Evolutionary conservation across 495 filamentous ascomycete species (phyloP), one percentile per base, ranked within the genome.

Genomic region (Cenococcum geophilum): DNA sequence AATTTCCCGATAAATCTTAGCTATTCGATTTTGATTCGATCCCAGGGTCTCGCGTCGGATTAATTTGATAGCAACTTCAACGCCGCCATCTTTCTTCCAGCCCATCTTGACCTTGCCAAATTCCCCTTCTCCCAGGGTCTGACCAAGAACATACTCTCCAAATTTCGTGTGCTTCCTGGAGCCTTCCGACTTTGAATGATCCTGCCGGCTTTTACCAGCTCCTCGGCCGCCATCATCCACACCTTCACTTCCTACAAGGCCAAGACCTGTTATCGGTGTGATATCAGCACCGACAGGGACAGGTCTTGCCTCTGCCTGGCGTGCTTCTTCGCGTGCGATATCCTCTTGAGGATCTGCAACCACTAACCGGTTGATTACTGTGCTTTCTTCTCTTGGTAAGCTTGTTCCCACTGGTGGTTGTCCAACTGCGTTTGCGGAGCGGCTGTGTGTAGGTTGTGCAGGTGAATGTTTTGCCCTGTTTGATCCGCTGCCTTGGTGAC

Each of bases 21-120:
- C 89, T 52, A 99, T 76, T 37, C 93, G 83, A 55, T 83, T 87
- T 10, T 90, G 86, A 70, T 97, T 97, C 35, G 83, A 84, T 22
- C 89, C 91, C 32, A 99, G 78, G 12, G 84, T 85, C 68, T 97
- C 93, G 49, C 91, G 82, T 43, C 92, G 87, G 70, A 99, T 97
- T 62, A 99, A 86, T 74, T 99, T 99, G 77, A 99, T 96, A 61
- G 93, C 93, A 60, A 99, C 93, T 78, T 98, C 81, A 14, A 96
- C 86, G 60, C 87, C 91, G 27, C 90, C 91, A 73, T 96, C 92
- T 71, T 87, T 85, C 75, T 96, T 97, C 93, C 95, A 99, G n/a
- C 93, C 93, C 68, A 99, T 82, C 74, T 97, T 97, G 67, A 99
- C 93, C 71, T 99, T 99, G 55, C 93, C 93, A 72, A 99, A 99